Base-by-base conservation (phyloP, 805 yeast genomes). In the Kockiozyma suomiensis region DNA sequence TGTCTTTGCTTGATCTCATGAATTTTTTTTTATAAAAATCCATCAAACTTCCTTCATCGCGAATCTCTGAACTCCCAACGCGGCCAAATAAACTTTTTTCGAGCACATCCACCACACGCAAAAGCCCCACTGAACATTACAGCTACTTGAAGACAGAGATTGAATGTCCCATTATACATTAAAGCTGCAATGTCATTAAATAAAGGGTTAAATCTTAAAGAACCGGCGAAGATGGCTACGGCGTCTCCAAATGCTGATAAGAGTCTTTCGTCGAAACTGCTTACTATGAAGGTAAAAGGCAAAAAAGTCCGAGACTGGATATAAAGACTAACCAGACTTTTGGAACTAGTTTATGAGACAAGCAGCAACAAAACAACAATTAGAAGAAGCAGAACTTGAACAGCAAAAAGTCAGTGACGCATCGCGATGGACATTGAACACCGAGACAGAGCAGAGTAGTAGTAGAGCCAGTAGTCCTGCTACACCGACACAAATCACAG, bases 251-350 rank as follows among this genome's bases (percentile, higher is more conserved):
- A 43, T 30, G 35, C 61, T 30, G 47, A 51, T 15, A 47, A 42
- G 15, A 72, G 73, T 49, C 74, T 84, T 58, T 87, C 94, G 28
- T 82, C 83, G 68, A 81, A 90, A 68, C 88, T 90, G 68, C 77
- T 86, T 84, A 87, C 86, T 81, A 90, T 90, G 97, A 90, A 89
- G 79, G 85, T 61, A 48, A 25, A 40, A 15, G 25, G n/a, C n/a
- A n/a, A 10, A 13, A 28, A 10, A 8, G 6, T 26, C n/a, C n/a
- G 38, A 13, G 38, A 13, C 12, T 4, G 38, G 38, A 33, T 33
- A 33, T 33, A n/a, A n/a, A n/a, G n/a, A n/a, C n/a, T n/a, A n/a
- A n/a, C n/a, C n/a, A n/a, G n/a, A n/a, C n/a, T 17, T 21, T 25
- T 19, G 15, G 5, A 43, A 2, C 2, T 48, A 67, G 61, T 56